These are phyloP conservation scores for Pythium chondricola DNA, from an alignment of 352 stramenopile genomes.

Conservation along the genomic window DNA sequence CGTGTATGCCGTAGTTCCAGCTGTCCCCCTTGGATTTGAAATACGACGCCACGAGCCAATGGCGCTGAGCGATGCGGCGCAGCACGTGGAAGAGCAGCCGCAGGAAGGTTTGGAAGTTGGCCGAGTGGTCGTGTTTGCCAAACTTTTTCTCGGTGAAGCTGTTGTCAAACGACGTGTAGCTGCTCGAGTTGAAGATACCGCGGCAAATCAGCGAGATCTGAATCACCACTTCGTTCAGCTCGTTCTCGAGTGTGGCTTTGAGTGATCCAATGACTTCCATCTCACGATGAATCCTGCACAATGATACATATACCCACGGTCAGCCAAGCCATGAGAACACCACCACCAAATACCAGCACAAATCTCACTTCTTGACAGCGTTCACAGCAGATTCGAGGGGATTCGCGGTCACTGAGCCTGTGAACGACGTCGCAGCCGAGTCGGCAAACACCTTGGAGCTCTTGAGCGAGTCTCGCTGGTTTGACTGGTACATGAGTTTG, in stretches of 20 bases:
- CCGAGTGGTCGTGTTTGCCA: slow-evolving; percentile 53
- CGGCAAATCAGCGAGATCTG: slow-evolving; percentile 67
- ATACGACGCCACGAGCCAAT: slow-evolving; percentile 54
- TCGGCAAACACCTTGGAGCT: slow-evolving; percentile 19
- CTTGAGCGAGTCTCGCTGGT: slow-evolving; percentile 14
- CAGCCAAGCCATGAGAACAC: too few species aligned
- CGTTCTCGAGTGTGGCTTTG: slow-evolving; percentile 59
- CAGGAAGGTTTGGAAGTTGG: slow-evolving; percentile 65
- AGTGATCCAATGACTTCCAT: slow-evolving; percentile 71
- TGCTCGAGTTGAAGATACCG: slow-evolving; percentile 66
- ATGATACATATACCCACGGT: too few species aligned
- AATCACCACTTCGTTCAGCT: slow-evolving; percentile 51
- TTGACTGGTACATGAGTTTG: slow-evolving; percentile 33
- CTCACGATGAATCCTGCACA: slow-evolving; percentile 55
- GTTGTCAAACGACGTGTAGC: slow-evolving; percentile 73
- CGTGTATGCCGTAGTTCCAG: slow-evolving; percentile 63
- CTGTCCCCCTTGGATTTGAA: slow-evolving; percentile 56
- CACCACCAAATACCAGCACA: neutral
- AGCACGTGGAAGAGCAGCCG: slow-evolving; percentile 62
- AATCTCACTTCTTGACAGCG: slow-evolving; percentile 58
- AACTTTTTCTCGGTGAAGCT: slow-evolving; percentile 71
- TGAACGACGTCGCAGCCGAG: slow-evolving; percentile 1
- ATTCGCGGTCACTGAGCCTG: slow-evolving; percentile 15
- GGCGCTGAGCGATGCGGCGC: slow-evolving; percentile 54
- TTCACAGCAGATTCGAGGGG: slow-evolving; percentile 42